Evolutionary conservation across 257 asterid genomes (phyloP), one percentile per base, ranked within the genome.

Genomic region (Dorcoceras hygrometricum): DNA sequence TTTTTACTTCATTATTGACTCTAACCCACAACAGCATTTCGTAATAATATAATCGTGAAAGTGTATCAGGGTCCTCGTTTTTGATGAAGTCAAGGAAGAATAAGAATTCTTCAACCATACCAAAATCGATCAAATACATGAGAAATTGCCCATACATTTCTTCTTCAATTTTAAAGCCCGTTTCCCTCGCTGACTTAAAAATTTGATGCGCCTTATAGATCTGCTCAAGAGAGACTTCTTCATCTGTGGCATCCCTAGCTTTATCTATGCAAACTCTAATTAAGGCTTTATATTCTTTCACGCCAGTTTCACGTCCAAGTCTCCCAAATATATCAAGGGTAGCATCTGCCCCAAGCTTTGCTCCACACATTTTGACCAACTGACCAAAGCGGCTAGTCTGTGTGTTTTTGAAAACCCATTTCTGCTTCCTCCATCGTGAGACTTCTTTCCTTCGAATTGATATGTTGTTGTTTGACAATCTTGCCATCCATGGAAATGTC

Each of bases 21-120:
- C 76, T 78, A 71, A 79, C 23, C 85, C 89, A 86, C 27, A 90
- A 84, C 84, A 84, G 80, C 96, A 88, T 85, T 80, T 88, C 95
- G 69, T 94, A 90, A 83, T 87, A 94, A 81, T 89, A 82, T 46
- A 94, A 72, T 43, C 84, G 82, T 4, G 87, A 84, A 68, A 73
- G 75, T 56, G 87, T 71, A 66, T 66, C 84, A 46, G 86, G 78
- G 70, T 76, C 77, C 27, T 72, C 86, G 54, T 80, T 87, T 70
- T 62, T 80, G 68, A 90, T 70, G 68, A 90, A 71, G 26, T 86
- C 84, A 62, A 72, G 70, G 71, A 85, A 87, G 83, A 80, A 84
- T 74, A 87, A 83, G 78, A 94, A 90, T 75, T 90, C 99, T 1
- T 79, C 80, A 39, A 77, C 87, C 93, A 85, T 76, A 51, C 84